phyloP scores from a whole-genome alignment of 805 yeast species.

The Ogataea methylovora region DNA sequence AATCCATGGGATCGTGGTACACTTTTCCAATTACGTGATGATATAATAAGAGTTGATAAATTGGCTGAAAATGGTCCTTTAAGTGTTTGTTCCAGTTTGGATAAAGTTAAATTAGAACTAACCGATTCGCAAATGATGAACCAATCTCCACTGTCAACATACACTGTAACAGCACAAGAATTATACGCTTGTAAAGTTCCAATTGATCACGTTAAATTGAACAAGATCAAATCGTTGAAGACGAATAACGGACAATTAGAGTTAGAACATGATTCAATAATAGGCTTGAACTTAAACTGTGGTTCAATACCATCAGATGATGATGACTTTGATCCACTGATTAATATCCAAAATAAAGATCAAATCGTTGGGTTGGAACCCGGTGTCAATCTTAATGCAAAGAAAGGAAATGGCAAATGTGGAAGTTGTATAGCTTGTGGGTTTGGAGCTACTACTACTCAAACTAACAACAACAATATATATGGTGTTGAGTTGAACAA shows the following conservation, averaged over 20 bases:
- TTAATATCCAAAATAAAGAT: constrained; percentile 3
- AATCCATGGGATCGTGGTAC: constrained; percentile 42
- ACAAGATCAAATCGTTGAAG: constrained; percentile 20
- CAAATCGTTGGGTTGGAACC: constrained; percentile 4
- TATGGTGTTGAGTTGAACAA: too few species aligned
- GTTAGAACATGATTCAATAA: constrained; percentile 21
- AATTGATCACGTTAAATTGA: constrained; percentile 25
- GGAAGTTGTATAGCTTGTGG: constrained; percentile 22
- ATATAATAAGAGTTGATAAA: constrained; percentile 24
- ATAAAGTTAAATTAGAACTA: constrained; percentile 11
- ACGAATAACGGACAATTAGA: constrained; percentile 19
- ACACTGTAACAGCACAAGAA: not conserved
- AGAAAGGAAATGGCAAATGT: constrained; percentile 17
- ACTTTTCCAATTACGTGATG: constrained; percentile 31
- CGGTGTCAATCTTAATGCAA: too few species aligned
- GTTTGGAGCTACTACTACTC: constrained; percentile 9
- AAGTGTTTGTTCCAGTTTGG: constrained; percentile 20
- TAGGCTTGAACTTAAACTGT: too few species aligned
- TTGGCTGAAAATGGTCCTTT: constrained; percentile 27
- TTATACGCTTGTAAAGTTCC: constrained; percentile 22
- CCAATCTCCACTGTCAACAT: not conserved
- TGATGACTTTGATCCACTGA: not conserved
- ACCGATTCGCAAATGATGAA: constrained; percentile 17
- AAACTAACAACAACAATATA: not conserved
- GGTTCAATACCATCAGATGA: not conserved